Percentiles rank a stretch among this genome's conserved stretches.
These are phyloP conservation scores for Entomortierella lignicola DNA, from an alignment of 192 early-diverging fungal species.

Conservation along the genomic window DNA sequence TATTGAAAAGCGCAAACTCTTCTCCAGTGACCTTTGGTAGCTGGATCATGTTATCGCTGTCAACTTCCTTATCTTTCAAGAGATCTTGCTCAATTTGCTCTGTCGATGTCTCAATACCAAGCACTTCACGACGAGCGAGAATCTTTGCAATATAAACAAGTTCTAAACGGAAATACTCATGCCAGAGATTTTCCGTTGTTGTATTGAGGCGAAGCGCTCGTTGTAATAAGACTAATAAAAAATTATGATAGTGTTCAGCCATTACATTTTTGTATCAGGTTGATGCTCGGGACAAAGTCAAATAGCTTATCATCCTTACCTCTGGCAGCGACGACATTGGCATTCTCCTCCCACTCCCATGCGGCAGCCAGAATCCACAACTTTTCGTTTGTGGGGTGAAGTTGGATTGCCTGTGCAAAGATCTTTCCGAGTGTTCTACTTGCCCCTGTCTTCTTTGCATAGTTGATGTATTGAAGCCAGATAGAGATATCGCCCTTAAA, in stretches of 20 bases:
- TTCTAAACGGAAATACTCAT: constrained; percentile 95
- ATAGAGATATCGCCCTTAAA: constrained; percentile 83
- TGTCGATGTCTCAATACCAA: constrained; percentile 68
- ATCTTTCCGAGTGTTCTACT: constrained; percentile 74
- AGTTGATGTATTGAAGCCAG: constrained; percentile 95
- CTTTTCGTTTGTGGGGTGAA: constrained; percentile 82
- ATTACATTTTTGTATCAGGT: background rate
- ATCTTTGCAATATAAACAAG: constrained; percentile 90
- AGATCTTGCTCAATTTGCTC: constrained; percentile 50
- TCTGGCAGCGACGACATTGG: constrained; percentile 83
- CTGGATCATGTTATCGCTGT: constrained; percentile 64
- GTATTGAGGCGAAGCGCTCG: constrained; percentile 87
- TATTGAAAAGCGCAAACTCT: constrained; percentile 48
- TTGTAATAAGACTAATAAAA: constrained; percentile 76
- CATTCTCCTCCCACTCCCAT: constrained; percentile 89
- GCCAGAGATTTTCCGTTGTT: constrained; percentile 79
- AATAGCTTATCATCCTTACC: constrained; percentile 20
- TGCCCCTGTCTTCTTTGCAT: constrained; percentile 66
- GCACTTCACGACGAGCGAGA: constrained; percentile 79
- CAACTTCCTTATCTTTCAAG: constrained; percentile 56
- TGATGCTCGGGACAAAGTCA: background rate
- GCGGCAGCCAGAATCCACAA: constrained; percentile 94
- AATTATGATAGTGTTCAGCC: background rate
- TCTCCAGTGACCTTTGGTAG: constrained; percentile 68
- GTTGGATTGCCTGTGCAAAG: constrained; percentile 87